Evolutionary conservation across 495 filamentous ascomycete species (phyloP).

Genomic region (Xylaria acuta): DNA sequence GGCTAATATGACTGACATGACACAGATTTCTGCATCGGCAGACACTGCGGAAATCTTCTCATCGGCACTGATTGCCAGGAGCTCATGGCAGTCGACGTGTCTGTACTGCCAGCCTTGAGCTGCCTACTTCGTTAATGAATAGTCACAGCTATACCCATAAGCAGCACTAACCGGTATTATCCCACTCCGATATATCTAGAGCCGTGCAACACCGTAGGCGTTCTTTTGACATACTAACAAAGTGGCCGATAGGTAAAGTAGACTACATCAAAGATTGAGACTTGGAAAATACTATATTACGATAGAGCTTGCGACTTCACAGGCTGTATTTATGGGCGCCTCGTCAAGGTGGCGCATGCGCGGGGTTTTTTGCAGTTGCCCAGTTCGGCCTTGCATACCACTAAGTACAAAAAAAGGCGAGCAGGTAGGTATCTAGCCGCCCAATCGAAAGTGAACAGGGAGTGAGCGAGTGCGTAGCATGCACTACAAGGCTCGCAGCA

Average conservation of each 20-base stretch:
- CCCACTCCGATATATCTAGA: conserved; percentile 12
- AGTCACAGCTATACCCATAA: neutral
- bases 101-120: neutral
- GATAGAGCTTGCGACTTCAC: neutral
- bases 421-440: neutral
- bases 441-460: neutral
- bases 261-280: neutral
- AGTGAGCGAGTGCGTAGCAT: neutral
- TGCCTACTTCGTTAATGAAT: neutral
- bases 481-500: neutral
- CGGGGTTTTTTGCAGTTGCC: neutral
- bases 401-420: too few relatives aligned
- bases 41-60: neutral
- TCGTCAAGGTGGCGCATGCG: neutral
- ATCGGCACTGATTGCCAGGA: neutral
- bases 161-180: neutral
- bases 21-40: neutral
- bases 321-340: conserved; percentile 2
- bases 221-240: neutral
- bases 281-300: neutral
- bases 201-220: neutral
- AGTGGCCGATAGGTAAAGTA: neutral
- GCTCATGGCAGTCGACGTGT: neutral
- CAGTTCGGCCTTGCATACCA: neutral
- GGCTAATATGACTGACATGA: conserved; percentile 11